Conservation (phyloP, 306 rosid species). For the Biancaea sappan region DNA sequence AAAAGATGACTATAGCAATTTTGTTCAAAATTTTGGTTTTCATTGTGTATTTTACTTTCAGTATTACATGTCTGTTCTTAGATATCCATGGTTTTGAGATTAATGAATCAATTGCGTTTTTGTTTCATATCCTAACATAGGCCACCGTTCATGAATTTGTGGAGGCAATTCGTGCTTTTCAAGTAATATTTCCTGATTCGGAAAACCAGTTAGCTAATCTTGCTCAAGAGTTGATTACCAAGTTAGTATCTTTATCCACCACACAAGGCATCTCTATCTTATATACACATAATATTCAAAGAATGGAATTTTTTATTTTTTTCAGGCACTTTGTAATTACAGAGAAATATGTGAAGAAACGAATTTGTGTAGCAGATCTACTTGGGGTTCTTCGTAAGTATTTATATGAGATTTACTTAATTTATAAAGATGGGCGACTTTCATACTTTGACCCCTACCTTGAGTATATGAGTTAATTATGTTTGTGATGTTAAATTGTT, state of each 20-base stretch:
- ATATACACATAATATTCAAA: slow-evolving; percentile 14
- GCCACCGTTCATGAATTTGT: slow-evolving; percentile 69
- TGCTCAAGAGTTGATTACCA: slow-evolving; percentile 64
- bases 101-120: slow-evolving; percentile 16
- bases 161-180: slow-evolving; percentile 86
- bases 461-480: slow-evolving; percentile 8
- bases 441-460: slow-evolving; percentile 19
- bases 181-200: slow-evolving; percentile 86
- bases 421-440: slow-evolving; percentile 5
- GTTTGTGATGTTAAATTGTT: slow-evolving; percentile 5
- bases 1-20: slow-evolving; percentile 22
- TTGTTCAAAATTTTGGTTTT: neutral
- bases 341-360: slow-evolving; percentile 60
- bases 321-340: slow-evolving; percentile 44
- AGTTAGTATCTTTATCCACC: slow-evolving; percentile 51
- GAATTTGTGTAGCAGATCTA: slow-evolving; percentile 58
- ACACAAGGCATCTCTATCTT: slow-evolving; percentile 21
- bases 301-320: slow-evolving; percentile 34
- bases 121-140: slow-evolving; percentile 45
- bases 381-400: slow-evolving; percentile 74
- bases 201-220: slow-evolving; percentile 70
- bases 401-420: slow-evolving; percentile 14
- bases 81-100: slow-evolving; percentile 19
- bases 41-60: slow-evolving; percentile 7
- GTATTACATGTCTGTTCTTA: slow-evolving; percentile 7